Conservation (phyloP, 139 green algal species). For the Coelastrella sp. region DNA sequence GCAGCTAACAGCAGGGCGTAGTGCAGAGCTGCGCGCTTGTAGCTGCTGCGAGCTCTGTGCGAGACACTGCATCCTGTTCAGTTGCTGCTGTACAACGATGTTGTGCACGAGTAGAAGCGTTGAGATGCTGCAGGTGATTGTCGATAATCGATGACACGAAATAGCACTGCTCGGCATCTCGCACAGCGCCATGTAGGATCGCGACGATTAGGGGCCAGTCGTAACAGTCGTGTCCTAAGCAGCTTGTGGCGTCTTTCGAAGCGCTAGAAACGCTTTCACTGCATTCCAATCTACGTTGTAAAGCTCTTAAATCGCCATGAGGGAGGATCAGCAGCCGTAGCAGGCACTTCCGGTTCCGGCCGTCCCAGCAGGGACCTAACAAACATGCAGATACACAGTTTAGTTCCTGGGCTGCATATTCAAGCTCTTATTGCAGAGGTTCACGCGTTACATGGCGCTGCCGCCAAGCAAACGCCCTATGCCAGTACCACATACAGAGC, state of each 20-base stretch:
- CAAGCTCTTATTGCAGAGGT: neutral
- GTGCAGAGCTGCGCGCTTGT: neutral
- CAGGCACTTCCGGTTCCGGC: neutral
- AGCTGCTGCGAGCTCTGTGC: neutral
- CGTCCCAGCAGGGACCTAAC: neutral
- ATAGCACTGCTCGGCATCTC: neutral
- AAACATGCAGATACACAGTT: constrained; percentile 16
- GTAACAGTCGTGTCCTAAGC: neutral
- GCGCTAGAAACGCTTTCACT: neutral
- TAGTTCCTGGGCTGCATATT: neutral
- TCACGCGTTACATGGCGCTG: constrained; percentile 20
- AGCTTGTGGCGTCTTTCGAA: neutral
- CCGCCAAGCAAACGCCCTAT: neutral
- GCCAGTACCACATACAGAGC: constrained; percentile 26
- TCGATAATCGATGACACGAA: neutral
- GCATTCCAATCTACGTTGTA: neutral
- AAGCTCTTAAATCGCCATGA: neutral
- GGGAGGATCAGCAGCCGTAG: neutral
- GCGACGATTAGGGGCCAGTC: neutral
- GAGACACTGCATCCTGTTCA: neutral
- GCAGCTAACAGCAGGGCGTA: neutral
- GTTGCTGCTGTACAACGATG: neutral
- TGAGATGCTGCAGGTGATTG: neutral
- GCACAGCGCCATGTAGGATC: neutral
- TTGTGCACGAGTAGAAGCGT: neutral